Percentiles rank a stretch among this genome's conserved stretches.
Evolutionary conservation across 2,329 filamentous ascomycete species (phyloP).

Genomic region (Rhynchosporium agropyri): DNA sequence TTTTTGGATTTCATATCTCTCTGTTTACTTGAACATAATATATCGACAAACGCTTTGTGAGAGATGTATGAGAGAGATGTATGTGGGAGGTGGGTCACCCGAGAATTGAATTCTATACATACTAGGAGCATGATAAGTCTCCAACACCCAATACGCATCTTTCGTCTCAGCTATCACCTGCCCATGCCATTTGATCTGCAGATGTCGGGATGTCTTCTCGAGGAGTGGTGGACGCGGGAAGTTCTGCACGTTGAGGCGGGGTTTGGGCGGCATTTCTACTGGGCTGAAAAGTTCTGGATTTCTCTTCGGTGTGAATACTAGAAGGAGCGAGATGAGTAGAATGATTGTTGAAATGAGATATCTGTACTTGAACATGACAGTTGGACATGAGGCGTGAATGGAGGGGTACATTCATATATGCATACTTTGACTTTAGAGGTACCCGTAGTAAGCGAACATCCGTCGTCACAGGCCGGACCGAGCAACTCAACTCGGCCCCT

Average conservation of each 20-base stretch:
- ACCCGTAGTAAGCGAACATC: constrained; percentile 23
- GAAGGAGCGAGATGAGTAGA: constrained; percentile 11
- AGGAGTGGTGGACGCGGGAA: constrained; percentile 62
- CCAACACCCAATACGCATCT: constrained; percentile 62
- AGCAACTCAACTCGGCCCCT: too few species aligned
- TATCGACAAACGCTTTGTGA: too few species aligned
- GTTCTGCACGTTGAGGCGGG: constrained; percentile 56
- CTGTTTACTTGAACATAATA: too few species aligned
- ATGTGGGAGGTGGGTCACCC: too few species aligned
- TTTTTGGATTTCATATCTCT: too few species aligned
- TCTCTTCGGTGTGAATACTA: background rate
- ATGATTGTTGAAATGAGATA: constrained; percentile 3
- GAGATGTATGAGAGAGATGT: too few species aligned
- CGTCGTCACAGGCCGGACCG: constrained; percentile 29
- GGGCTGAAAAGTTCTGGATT: background rate
- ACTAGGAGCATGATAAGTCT: constrained; percentile 66
- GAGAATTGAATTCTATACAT: constrained; percentile 9
- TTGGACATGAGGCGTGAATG: constrained; percentile 12
- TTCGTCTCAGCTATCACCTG: constrained; percentile 59
- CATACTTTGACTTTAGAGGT: constrained; percentile 21
- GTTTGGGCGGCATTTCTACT: constrained; percentile 44
- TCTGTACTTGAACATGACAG: constrained; percentile 3
- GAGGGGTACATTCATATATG: constrained; percentile 32
- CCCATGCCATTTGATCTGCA: constrained; percentile 59
- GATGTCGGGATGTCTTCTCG: constrained; percentile 55